Evolutionary conservation across 805 yeast genomes (phyloP), one percentile per base, ranked within the genome.

Genomic region (Pichia heedii): DNA sequence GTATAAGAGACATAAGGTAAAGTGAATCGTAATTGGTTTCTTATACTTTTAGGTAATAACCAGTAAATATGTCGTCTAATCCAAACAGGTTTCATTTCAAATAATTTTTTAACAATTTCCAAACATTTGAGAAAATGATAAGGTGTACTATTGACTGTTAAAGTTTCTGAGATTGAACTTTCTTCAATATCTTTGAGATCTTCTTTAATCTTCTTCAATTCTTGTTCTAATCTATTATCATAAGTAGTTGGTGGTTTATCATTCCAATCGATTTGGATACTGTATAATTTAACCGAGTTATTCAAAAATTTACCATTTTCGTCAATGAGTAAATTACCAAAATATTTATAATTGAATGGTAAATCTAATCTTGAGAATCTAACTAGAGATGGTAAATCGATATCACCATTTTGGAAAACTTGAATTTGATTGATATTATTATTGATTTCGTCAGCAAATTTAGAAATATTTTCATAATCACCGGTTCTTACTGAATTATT

Each of bases 341-440:
- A 80, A 60, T 81, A 93, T 45, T 75, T 76, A 62, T 87, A 90
- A 50, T 77, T 75, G 54, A 77, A 82, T 3, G 97, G 96, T 42
- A 84, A 76, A 32, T 79, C 73, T 13, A 81, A 76, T 36, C 82
- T 76, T 1, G 95, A 80, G 50, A 87, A 84, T 41, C 84, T 64
- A 2, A 96, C 88, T 5, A 96, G 94, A 0, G 97, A 96, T 2
- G 94, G 82, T 15, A 89, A 55, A 47, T 82, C 80, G 44, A 76
- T 71, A 43, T 74, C 69, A 33, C 55, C 62, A 45, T 52, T 42
- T 3, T 50, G 22, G 37, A 55, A 54, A 9, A 20, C 15, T 36
- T 51, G 52, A 21, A 33, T 27, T 11, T 36, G 33, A 6, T 43
- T 18, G 22, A 46, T 52, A 12, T 51, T 55, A 4, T 15, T 9